Base-by-base conservation (phyloP, 768 basidiomycete genomes). In the Termitomyces sp. region DNA sequence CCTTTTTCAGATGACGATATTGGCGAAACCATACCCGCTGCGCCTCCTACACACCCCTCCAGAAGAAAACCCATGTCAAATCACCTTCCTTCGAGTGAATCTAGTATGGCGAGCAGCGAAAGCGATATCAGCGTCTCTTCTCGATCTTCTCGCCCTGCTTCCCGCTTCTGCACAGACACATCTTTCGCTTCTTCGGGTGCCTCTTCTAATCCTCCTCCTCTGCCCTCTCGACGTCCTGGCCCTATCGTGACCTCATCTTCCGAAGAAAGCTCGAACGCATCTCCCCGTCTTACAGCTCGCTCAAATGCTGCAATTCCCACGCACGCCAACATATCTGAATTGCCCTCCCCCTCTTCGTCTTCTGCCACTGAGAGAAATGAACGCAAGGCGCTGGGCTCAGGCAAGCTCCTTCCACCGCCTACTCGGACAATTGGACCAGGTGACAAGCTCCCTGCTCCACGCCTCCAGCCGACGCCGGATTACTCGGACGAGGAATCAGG, bases 341-440 rank as follows among this genome's bases (percentile, higher is more conserved):
- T 54, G 0, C 57, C 63, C 6, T 41, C 37, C 12, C 41, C 61
- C 5, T 45, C 60, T 2, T 63, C 68, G n/a, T 19, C 49, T 9
- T 37, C 35, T 23, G 35, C 66, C 28, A 56, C 62, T 9, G 50
- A 50, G 26, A 69, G 19, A 30, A 30, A 52, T n/a, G 75, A 79
- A 43, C 69, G 78, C 17, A 79, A 74, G 59, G 55, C 65, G 0
- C 53, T 80, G 17, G 75, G 76, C 26, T 62, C 68, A 43, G 66
- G 68, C 37, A 78, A 70, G 56, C 78, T 85, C 23, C 87, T 81
- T 0, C 90, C 90, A 0, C 90, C 90, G 0, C 90, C 90, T 0
- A 87, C 84, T 0, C 86, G 90, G 5, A 85, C 75, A 0, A 90
- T 91, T 45, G 87, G 73, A 1, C 73, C 79, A 0, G 85, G 87